A percentile compares a stretch with the other conserved stretches of the same genome.
Conservation (phyloP, 1,139 yeast genomes). For the Kurtzmaniella quercitrusa region DNA sequence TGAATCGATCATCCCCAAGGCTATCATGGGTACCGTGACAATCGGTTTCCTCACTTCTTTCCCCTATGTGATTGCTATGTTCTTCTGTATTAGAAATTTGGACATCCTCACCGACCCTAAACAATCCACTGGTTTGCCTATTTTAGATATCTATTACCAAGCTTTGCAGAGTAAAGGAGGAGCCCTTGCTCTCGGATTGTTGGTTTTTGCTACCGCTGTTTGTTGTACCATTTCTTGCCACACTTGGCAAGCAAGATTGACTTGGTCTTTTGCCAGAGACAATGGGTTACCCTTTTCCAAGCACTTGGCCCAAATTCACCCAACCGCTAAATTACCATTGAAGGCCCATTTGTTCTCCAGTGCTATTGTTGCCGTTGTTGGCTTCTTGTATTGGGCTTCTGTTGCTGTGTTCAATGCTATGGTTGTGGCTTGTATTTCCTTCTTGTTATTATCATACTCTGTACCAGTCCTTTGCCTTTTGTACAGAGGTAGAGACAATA, state of each 20-base stretch:
- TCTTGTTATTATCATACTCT: conserved; percentile 18
- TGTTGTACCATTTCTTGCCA: conserved; percentile 20
- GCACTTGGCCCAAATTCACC: conserved; percentile 17
- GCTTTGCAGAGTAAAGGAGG: conserved; percentile 13
- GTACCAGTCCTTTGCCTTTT: conserved; percentile 24
- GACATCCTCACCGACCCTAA: conserved; percentile 9
- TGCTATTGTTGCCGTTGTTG: conserved; percentile 23
- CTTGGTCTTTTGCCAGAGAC: conserved; percentile 27
- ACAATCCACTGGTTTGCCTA: conserved; percentile 15
- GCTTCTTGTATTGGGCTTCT: conserved; percentile 20
- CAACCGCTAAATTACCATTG: conserved; percentile 19
- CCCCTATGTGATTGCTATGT: conserved; percentile 12
- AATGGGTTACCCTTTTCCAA: conserved; percentile 24
- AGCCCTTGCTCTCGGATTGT: conserved; percentile 8
- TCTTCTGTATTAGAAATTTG: conserved; percentile 12
- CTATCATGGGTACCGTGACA: conserved; percentile 22
- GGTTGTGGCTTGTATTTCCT: conserved; percentile 20
- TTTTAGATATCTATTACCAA: conserved; percentile 15
- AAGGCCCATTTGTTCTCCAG: conserved; percentile 18
- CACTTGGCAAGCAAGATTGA: conserved; percentile 19
- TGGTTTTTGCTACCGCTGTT: conserved; percentile 8
- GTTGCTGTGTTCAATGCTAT: conserved; percentile 25
- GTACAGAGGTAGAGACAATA: conserved; percentile 12
- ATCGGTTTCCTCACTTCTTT: conserved; percentile 17
- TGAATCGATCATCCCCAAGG: conserved; percentile 23